Evolutionary conservation across 306 rosid species (phyloP).

Genomic region (Cucurbita maxima): DNA sequence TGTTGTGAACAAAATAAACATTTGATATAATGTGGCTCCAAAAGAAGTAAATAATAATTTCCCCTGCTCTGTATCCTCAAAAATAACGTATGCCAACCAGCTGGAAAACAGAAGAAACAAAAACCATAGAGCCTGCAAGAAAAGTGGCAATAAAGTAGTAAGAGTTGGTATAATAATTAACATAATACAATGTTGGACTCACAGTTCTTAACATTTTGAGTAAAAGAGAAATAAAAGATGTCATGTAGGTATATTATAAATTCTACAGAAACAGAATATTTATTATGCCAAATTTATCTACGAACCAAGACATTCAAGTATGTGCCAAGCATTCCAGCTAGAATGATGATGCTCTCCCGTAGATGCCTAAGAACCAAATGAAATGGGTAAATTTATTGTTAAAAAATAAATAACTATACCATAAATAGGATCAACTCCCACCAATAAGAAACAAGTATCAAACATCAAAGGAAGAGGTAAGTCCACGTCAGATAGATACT

Average conservation of each 20-base stretch:
- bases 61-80: constrained; percentile 89
- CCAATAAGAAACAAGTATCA: not conserved
- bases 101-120: constrained; percentile 85
- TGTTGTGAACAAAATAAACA: constrained; percentile 78
- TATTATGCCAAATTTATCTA: constrained; percentile 17
- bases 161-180: not conserved
- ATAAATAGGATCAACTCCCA: not conserved
- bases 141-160: not conserved
- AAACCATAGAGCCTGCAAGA: constrained; percentile 64
- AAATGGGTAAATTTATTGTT: not conserved
- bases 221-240: not conserved
- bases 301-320: constrained; percentile 76
- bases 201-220: not conserved
- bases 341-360: constrained; percentile 44
- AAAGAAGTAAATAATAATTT: constrained; percentile 64
- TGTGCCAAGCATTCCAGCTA: constrained; percentile 87
- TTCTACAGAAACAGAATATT: not conserved
- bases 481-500: not conserved
- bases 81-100: constrained; percentile 90
- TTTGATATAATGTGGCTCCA: constrained; percentile 63
- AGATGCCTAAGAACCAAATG: constrained; percentile 50
- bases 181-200: not conserved
- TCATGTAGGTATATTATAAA: not conserved
- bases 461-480: not conserved
- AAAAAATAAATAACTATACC: not conserved